Evolutionary conservation across 768 basidiomycete genomes (phyloP).

Genomic region (Pholiota conissans): DNA sequence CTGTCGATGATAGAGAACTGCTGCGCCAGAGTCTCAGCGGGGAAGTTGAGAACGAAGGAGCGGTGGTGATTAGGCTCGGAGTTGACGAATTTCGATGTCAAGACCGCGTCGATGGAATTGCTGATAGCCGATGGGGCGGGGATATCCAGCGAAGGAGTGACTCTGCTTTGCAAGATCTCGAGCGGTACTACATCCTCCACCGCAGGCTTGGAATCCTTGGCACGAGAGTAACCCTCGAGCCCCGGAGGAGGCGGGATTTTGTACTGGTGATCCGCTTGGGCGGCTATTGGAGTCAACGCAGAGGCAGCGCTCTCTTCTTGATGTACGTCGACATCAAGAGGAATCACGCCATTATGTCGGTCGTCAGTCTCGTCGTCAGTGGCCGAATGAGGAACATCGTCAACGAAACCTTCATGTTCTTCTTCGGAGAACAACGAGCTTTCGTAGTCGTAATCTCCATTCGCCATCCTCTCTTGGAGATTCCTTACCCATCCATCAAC

Average conservation of each 20-base stretch:
- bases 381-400: constrained; percentile 19
- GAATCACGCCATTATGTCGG: constrained; percentile 12
- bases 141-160: constrained; percentile 32
- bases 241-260: constrained; percentile 25
- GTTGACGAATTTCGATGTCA: constrained; percentile 35
- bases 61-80: constrained; percentile 48
- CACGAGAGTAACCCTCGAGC: constrained; percentile 29
- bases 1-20: constrained; percentile 89
- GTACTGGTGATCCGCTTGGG: constrained; percentile 25
- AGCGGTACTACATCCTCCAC: constrained; percentile 64
- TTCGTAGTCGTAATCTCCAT: constrained; percentile 64
- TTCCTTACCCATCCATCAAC: constrained; percentile 82
- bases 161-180: constrained; percentile 64
- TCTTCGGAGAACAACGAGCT: constrained; percentile 55
- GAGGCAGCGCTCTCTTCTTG: constrained; percentile 18
- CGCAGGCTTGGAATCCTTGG: constrained; percentile 45
- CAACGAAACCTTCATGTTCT: constrained; percentile 27
- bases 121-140: constrained; percentile 16
- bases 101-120: constrained; percentile 19
- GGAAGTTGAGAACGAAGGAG: constrained; percentile 69
- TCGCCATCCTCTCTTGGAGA: constrained; percentile 64
- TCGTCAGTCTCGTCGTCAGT: constrained; percentile 20
- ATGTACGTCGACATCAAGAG: constrained; percentile 16
- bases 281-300: constrained; percentile 33
- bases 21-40: constrained; percentile 63